Evolutionary conservation across 164 flowering plant genomes (phyloP), one percentile per base, ranked within the genome.

Genomic region (Tetrastigma voinierianum): DNA sequence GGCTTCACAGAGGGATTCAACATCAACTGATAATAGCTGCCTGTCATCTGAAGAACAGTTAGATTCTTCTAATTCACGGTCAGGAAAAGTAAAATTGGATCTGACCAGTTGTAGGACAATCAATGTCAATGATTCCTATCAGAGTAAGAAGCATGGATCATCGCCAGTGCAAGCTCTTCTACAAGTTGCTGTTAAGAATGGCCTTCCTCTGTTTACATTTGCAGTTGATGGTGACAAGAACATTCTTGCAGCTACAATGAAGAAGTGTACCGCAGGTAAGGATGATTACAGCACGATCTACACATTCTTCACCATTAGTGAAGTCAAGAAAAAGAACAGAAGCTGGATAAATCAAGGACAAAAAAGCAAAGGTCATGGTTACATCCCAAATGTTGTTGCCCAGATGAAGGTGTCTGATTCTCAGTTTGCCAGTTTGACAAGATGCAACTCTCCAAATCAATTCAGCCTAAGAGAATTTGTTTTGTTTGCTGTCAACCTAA

Each of bases 331-430:
- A 24, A 80, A 70, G 66, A 76, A 55, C 49, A 76, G 80, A 21
- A 71, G 77, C 49, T 82, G 86, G 86, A 72, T 71, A 15, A 72
- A 71, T 59, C 79, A 70, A 62, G 79, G 79, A 18, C 58, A 67
- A 47, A 82, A 72, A 63, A 67, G 75, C 66, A 70, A 70, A 68
- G 67, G 70, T 61, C 83, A 55, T 44, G 82, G 77, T 32, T 80
- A 75, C 59, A 57, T 66, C 32, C 71, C 75, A 9, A 72, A 76
- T 63, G 83, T 74, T 48, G 76, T 80, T 54, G 86, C 82, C 17
- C 83, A 78, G 46, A 68, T 80, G 83, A 78, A 78, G 59, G 83
- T 74, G 66, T 72, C 73, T 49, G 82, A 77, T 49, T 68, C 75
- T 25, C 57, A 61, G 45, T 15, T 66, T 44, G 63, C 72, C 14